Evolutionary conservation across 2,329 filamentous ascomycete genomes (phyloP).

Genomic region (Fusarium tricinctum): DNA sequence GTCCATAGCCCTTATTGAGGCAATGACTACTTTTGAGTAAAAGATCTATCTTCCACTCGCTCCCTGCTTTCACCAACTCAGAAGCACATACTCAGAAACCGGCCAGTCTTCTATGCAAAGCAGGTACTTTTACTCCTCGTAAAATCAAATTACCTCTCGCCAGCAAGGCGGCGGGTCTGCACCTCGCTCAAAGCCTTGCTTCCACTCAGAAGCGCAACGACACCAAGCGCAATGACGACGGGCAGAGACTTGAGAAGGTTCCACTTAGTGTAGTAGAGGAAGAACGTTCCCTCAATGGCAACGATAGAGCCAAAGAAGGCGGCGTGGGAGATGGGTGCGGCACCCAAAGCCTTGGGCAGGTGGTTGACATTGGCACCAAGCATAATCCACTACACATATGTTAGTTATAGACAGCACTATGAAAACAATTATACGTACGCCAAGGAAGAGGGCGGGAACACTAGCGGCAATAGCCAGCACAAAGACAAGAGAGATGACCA

Average conservation of each 20-base stretch:
- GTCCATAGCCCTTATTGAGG: background rate
- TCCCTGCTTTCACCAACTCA: background rate
- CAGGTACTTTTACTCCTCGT: slow-evolving; percentile 5
- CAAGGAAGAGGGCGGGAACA: slow-evolving; percentile 78
- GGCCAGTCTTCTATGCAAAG: slow-evolving; percentile 26
- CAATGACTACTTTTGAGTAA: slow-evolving; percentile 8
- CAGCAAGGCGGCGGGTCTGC: slow-evolving; percentile 86
- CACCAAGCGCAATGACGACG: slow-evolving; percentile 74
- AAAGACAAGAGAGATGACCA: slow-evolving; percentile 84
- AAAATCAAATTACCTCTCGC: slow-evolving; percentile 65
- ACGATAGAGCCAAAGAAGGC: slow-evolving; percentile 90
- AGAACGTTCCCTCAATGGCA: slow-evolving; percentile 91
- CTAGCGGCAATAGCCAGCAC: slow-evolving; percentile 78
- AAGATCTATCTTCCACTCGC: slow-evolving; percentile 8
- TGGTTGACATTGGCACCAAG: slow-evolving; percentile 89
- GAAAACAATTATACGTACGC: slow-evolving; percentile 64
- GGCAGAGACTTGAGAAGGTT: slow-evolving; percentile 92
- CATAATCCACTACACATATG: slow-evolving; percentile 74
- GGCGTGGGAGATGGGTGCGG: slow-evolving; percentile 83
- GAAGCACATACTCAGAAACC: background rate
- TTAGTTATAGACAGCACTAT: slow-evolving; percentile 36
- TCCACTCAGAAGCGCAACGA: slow-evolving; percentile 85
- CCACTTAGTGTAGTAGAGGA: slow-evolving; percentile 93
- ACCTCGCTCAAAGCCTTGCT: slow-evolving; percentile 93
- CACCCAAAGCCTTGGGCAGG: slow-evolving; percentile 78